Percentiles rank a stretch among this genome's conserved stretches.
Conservation (phyloP, 2,329 filamentous ascomycete genomes). For the Stagonosporopsis vannaccii region DNA sequence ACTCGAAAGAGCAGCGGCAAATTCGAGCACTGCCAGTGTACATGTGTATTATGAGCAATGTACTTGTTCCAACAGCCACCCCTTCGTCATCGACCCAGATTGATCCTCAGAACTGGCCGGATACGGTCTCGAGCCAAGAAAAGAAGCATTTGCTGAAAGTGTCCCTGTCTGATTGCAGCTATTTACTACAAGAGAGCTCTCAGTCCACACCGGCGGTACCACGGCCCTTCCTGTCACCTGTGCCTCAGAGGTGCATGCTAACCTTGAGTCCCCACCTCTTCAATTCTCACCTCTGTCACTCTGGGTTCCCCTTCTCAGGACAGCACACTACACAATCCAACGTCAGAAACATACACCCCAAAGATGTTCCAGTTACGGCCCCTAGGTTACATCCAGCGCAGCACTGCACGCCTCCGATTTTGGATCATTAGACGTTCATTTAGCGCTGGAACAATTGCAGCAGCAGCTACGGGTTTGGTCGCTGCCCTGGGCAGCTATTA, state of each 20-base stretch:
- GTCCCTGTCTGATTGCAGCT: neutral
- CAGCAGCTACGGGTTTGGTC: neutral
- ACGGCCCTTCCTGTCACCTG: neutral
- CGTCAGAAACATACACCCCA: neutral
- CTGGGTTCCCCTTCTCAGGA: neutral
- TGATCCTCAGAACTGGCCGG: neutral
- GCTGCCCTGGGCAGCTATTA: neutral
- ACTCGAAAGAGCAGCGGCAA: slow-evolving; percentile 13
- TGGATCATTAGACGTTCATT: neutral
- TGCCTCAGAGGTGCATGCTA: neutral
- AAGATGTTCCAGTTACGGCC: neutral
- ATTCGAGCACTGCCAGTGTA: slow-evolving; percentile 22
- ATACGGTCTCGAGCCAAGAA: neutral
- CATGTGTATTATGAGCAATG: slow-evolving; percentile 33
- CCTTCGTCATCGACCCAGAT: neutral
- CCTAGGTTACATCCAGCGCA: neutral
- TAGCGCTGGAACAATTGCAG: neutral
- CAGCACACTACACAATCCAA: neutral
- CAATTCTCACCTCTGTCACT: neutral
- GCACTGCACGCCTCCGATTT: neutral
- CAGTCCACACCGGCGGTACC: neutral
- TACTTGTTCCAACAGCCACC: slow-evolving; percentile 16
- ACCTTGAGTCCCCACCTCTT: neutral
- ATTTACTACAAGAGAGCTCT: neutral
- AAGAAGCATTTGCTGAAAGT: neutral